These are phyloP conservation scores for Scheffersomyces insectosa DNA, from an alignment of 1,139 yeast genomes.

Conservation along the genomic window DNA sequence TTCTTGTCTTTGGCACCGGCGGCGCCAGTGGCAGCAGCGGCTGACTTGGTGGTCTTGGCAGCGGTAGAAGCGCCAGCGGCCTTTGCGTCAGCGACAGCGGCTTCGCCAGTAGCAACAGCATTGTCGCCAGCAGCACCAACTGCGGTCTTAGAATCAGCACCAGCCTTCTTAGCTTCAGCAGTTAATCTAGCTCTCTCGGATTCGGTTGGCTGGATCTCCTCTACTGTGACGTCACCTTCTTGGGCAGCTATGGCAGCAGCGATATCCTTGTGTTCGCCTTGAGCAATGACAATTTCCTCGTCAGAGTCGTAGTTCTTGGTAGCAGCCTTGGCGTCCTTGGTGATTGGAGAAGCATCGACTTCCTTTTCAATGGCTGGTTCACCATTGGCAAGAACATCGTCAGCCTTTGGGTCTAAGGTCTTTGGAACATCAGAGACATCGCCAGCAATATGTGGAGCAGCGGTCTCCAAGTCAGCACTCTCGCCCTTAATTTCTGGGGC, in stretches of 20 bases:
- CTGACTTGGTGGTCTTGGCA: constrained; percentile 3
- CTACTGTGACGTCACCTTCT: constrained; percentile 42
- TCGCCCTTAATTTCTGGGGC: constrained; percentile 7
- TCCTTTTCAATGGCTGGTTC: constrained; percentile 19
- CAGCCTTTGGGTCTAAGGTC: constrained; percentile 33
- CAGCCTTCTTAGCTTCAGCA: constrained; percentile 29
- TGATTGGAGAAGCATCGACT: constrained; percentile 19
- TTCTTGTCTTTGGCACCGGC: constrained; percentile 21
- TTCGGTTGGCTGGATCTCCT: constrained; percentile 46
- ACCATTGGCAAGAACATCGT: constrained; percentile 7
- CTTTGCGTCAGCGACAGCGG: constrained; percentile 9
- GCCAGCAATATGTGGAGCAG: constrained; percentile 5
- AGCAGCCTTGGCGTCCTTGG: constrained; percentile 12
- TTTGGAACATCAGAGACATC: constrained; percentile 14
- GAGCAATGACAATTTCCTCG: constrained; percentile 43
- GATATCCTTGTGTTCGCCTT: constrained; percentile 31
- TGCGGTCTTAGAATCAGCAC: constrained; percentile 14
- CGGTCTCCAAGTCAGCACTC: constrained; percentile 3
- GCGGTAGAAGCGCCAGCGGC: constrained; percentile 9
- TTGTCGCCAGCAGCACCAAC: constrained; percentile 6
- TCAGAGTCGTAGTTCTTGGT: constrained; percentile 16
- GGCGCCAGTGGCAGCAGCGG: constrained; percentile 9
- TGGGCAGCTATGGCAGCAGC: constrained; percentile 39
- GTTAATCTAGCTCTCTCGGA: constrained; percentile 37
- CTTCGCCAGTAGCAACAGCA: constrained; percentile 6